These are phyloP conservation scores for Paulownia fortunei DNA, from an alignment of 257 asterid species.

Conservation along the genomic window DNA sequence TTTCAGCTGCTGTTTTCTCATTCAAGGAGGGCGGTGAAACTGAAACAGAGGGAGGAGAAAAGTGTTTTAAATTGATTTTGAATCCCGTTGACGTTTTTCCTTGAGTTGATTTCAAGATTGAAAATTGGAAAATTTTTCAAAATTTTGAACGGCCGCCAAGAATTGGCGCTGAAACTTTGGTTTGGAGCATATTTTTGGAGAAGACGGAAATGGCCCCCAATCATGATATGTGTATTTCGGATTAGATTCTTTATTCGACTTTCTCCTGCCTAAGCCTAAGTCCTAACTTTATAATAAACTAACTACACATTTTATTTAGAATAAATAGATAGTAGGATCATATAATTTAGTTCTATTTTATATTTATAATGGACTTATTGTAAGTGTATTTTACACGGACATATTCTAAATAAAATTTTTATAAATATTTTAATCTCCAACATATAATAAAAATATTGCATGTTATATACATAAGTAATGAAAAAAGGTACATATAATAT, in stretches of 20 bases:
- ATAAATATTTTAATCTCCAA: too few species aligned
- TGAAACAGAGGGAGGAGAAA: constrained; percentile 24
- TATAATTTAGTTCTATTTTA: too few species aligned
- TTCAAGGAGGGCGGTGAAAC: constrained; percentile 12
- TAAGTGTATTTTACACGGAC: too few species aligned
- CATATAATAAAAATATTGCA: too few species aligned
- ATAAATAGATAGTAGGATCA: too few species aligned
- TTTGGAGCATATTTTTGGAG: not conserved
- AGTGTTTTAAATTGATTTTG: constrained; percentile 37
- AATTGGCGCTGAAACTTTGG: constrained; percentile 59
- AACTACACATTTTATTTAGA: too few species aligned
- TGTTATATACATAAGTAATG: too few species aligned
- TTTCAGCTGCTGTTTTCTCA: constrained; percentile 21
- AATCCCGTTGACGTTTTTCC: constrained; percentile 20
- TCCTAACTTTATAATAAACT: too few species aligned
- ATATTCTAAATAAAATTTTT: too few species aligned
- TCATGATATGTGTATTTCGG: not conserved
- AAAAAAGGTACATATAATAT: too few species aligned
- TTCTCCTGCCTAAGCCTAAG: not conserved
- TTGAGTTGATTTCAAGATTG: not conserved
- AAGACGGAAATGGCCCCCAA: constrained; percentile 33
- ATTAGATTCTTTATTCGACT: not conserved
- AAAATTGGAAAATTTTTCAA: constrained; percentile 32
- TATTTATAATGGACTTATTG: too few species aligned
- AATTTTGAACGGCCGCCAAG: constrained; percentile 51